phyloP scores from a whole-genome alignment of 1,284 basidiomycete genomes.

The Ustilago nuda region DNA sequence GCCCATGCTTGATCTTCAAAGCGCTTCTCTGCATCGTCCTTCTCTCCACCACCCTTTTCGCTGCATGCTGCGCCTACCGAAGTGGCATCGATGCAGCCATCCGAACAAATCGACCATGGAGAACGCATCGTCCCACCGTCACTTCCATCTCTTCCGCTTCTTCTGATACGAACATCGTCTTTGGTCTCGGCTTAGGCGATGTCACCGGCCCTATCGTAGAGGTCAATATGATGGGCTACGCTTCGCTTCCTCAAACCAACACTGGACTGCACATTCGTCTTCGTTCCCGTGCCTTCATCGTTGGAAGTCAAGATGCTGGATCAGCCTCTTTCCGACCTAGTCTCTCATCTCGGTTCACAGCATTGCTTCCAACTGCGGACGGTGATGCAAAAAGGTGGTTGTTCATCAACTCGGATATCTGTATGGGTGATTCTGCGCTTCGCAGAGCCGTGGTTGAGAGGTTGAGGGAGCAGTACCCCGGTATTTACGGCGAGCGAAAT shows the following conservation, averaged over 20 bases:
- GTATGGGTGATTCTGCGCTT: constrained; percentile 78
- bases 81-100: not conserved
- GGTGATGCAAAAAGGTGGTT: constrained; percentile 73
- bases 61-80: constrained; percentile 27
- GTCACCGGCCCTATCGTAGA: constrained; percentile 75
- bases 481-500: constrained; percentile 78
- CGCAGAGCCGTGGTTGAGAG: constrained; percentile 77
- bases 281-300: constrained; percentile 80
- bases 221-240: constrained; percentile 78
- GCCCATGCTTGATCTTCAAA: constrained; percentile 22
- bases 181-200: constrained; percentile 76
- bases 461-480: constrained; percentile 75
- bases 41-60: constrained; percentile 17
- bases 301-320: constrained; percentile 71
- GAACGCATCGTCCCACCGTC: not conserved
- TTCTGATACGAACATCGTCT: constrained; percentile 23
- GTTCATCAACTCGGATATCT: constrained; percentile 79
- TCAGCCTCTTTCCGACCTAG: not conserved
- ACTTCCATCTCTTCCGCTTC: not conserved
- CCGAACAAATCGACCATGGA: constrained; percentile 12
- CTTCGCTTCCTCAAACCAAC: constrained; percentile 77
- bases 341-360: constrained; percentile 16
- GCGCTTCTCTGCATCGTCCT: constrained; percentile 26
- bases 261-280: constrained; percentile 84
- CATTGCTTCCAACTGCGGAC: constrained; percentile 46